A percentile compares a stretch with the other conserved stretches of the same genome.
These are phyloP conservation scores for Boechera stricta DNA, from an alignment of 345 rosid species.

Conservation along the genomic window DNA sequence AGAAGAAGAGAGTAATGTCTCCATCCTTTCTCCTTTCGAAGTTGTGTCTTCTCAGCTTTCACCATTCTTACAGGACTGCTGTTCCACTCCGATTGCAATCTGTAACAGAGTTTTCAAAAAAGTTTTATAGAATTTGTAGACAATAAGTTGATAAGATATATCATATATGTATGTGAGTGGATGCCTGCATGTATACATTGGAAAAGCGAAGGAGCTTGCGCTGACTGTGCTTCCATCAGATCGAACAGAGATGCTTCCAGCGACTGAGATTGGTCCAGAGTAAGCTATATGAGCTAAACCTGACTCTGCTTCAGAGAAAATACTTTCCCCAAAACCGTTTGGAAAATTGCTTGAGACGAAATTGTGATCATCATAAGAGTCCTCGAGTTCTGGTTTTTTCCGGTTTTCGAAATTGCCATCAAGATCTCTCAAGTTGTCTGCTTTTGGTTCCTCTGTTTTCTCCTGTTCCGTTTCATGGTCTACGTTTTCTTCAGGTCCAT, in stretches of 20 bases:
- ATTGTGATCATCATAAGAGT: conserved; percentile 29
- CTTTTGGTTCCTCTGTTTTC: conserved; percentile 17
- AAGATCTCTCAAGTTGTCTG: conserved; percentile 20
- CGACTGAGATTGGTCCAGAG: conserved; percentile 61
- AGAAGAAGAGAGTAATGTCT: conserved; percentile 53
- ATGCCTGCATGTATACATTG: conserved; percentile 53
- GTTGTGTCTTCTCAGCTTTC: neutral
- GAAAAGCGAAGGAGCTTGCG: conserved; percentile 83
- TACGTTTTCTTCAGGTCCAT: conserved; percentile 33
- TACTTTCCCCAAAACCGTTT: conserved; percentile 53
- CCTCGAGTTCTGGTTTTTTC: conserved; percentile 8
- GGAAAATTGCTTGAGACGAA: conserved; percentile 45
- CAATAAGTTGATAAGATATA: neutral
- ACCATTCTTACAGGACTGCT: conserved; percentile 70
- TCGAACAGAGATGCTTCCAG: conserved; percentile 72
- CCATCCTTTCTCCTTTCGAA: conserved; percentile 61
- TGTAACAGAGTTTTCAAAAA: conserved; percentile 43
- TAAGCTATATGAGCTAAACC: conserved; percentile 56
- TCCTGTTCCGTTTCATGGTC: neutral
- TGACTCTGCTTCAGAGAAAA: conserved; percentile 57
- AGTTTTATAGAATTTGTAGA: neutral
- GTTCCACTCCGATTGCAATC: conserved; percentile 85
- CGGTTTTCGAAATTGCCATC: no score
- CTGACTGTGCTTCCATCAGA: conserved; percentile 91
- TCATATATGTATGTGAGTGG: neutral